Evolutionary conservation across 352 stramenopile species (phyloP).

Genomic region (Blastocystis sp.): DNA sequence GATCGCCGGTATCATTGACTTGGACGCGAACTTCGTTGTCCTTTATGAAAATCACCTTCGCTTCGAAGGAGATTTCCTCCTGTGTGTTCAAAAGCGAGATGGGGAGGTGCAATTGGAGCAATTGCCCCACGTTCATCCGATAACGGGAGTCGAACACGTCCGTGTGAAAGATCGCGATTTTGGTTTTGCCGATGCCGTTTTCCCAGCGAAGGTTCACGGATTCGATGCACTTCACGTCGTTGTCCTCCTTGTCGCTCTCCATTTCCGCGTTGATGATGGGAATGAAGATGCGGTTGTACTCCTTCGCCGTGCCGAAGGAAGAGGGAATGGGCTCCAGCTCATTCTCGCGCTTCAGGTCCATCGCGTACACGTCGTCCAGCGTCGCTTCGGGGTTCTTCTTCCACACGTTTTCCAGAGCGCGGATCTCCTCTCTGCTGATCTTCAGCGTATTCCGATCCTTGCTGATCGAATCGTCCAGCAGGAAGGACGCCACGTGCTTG

Average conservation of each 20-base stretch:
- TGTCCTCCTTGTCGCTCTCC: conserved; percentile 66
- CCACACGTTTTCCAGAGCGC: conserved; percentile 90
- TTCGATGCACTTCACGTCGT: conserved; percentile 78
- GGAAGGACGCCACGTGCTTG: conserved; percentile 92
- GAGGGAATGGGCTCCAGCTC: conserved; percentile 88
- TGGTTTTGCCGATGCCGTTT: conserved; percentile 79
- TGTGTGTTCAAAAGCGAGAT: conserved; percentile 11
- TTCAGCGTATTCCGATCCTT: conserved; percentile 87
- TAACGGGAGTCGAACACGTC: conserved; percentile 75
- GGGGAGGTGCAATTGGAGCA: conserved; percentile 77
- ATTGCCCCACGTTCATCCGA: conserved; percentile 83
- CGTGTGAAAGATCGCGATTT: conserved; percentile 57
- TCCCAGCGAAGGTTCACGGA: conserved; percentile 80
- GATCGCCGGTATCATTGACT: conserved; percentile 67
- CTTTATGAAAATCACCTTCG: conserved; percentile 75
- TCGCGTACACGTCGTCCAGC: conserved; percentile 91
- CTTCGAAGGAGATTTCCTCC: conserved; percentile 73
- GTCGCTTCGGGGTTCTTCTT: conserved; percentile 92
- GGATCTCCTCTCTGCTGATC: conserved; percentile 89
- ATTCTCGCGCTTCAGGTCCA: conserved; percentile 80
- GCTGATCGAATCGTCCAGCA: conserved; percentile 89
- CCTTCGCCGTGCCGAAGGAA: conserved; percentile 93
- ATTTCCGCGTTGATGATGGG: conserved; percentile 98
- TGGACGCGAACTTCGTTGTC: conserved; percentile 76
- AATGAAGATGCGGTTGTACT: conserved; percentile 97